phyloP scores from a whole-genome alignment of 257 asterid genomes.

The Oldenlandia corymbosa region DNA sequence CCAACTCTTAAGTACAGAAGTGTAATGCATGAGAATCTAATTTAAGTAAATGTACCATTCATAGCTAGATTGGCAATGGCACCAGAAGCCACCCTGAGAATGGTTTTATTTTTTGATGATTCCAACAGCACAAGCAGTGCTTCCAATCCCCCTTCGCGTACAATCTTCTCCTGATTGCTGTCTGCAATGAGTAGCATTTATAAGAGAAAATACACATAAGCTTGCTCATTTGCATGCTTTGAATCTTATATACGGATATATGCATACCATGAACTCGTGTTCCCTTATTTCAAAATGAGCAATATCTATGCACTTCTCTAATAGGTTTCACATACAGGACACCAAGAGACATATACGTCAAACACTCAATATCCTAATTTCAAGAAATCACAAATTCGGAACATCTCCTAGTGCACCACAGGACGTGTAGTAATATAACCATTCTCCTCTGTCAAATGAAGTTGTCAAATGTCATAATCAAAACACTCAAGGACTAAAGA shows the following conservation, averaged over 20 bases:
- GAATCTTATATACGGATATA: not conserved
- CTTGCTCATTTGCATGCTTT: no score
- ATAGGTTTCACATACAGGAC: not conserved
- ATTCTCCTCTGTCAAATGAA: no score
- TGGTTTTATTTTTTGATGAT: conserved; percentile 68
- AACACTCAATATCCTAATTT: not conserved
- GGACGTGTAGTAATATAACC: not conserved
- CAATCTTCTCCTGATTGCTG: conserved; percentile 73
- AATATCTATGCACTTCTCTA: not conserved
- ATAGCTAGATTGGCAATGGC: conserved; percentile 95
- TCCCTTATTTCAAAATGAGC: not conserved
- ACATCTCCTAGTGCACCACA: not conserved
- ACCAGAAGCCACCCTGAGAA: conserved; percentile 92
- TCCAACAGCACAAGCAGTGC: conserved; percentile 71
- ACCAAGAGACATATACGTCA: not conserved
- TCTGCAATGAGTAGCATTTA: conserved; percentile 42
- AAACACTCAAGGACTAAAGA: not conserved
- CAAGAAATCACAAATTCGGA: not conserved
- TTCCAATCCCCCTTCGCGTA: conserved; percentile 84
- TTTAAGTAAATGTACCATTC: conserved; percentile 53
- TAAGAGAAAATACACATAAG: conserved; percentile 6
- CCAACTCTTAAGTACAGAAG: not conserved
- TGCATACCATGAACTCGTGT: not conserved
- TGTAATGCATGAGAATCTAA: conserved; percentile 7
- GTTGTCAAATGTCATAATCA: not conserved